A percentile compares a stretch with the other conserved stretches of the same genome.
Evolutionary conservation across 179 eudicot genomes (phyloP).

Genomic region (Vitellaria paradoxa): DNA sequence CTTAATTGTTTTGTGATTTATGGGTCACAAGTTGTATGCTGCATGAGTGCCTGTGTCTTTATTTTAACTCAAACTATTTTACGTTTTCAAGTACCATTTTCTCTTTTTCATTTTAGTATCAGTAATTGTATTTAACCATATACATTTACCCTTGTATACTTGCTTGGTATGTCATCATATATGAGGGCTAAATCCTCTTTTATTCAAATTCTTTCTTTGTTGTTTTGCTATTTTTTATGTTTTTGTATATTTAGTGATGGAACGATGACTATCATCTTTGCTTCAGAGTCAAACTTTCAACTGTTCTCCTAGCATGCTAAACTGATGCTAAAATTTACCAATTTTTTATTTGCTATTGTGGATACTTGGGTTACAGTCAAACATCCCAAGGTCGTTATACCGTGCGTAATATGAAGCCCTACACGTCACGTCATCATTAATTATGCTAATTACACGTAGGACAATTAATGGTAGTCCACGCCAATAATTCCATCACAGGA

Average conservation of each 20-base stretch:
- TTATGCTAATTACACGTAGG: too few relatives aligned
- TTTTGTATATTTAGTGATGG: not conserved
- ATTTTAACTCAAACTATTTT: not conserved
- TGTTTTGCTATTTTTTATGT: not conserved
- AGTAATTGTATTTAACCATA: too few relatives aligned
- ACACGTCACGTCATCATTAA: too few relatives aligned
- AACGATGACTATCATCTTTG: not conserved
- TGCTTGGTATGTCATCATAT: not conserved
- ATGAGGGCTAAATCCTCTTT: not conserved
- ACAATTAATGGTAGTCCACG: too few relatives aligned
- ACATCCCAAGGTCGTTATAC: too few relatives aligned
- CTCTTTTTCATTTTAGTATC: not conserved
- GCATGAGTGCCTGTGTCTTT: not conserved
- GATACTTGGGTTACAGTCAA: too few relatives aligned
- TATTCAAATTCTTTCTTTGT: not conserved
- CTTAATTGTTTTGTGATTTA: not conserved
- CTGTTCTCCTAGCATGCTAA: not conserved
- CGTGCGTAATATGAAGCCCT: too few relatives aligned
- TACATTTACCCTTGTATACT: not conserved
- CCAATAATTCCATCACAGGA: too few relatives aligned
- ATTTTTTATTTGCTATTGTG: too few relatives aligned
- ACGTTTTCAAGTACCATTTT: not conserved
- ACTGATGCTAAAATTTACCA: too few relatives aligned
- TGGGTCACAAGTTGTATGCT: not conserved
- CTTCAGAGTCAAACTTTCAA: too few relatives aligned